Evolutionary conservation across 2,329 filamentous ascomycete species (phyloP).

Genomic region (Sporothrix schenckii): DNA sequence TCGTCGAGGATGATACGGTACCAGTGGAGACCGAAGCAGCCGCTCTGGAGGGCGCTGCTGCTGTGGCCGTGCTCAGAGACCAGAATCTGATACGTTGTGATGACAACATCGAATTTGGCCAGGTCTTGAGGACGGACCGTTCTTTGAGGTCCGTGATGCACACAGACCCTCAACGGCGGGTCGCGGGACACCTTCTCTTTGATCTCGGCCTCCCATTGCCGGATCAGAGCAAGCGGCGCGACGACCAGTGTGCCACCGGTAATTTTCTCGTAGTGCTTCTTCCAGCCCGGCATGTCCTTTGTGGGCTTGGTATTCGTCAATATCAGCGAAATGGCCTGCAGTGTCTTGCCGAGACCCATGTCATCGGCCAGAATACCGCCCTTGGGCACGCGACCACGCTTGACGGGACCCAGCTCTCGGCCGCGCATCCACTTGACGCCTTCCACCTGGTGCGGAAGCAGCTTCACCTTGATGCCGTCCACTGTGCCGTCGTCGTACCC

Average conservation of each 20-base stretch:
- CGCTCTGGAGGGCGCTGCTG: conserved; percentile 68
- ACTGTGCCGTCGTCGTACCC: conserved; percentile 57
- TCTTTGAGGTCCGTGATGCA: conserved; percentile 87
- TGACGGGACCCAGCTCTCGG: conserved; percentile 83
- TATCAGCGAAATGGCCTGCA: conserved; percentile 89
- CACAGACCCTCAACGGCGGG: conserved; percentile 75
- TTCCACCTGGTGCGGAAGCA: conserved; percentile 91
- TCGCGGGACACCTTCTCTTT: conserved; percentile 71
- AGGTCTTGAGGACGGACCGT: conserved; percentile 78
- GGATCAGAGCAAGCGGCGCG: conserved; percentile 88
- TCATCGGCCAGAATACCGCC: conserved; percentile 96
- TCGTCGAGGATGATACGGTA: conserved; percentile 95
- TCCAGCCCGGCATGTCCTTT: conserved; percentile 61
- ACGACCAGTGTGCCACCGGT: conserved; percentile 87
- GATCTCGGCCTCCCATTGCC: conserved; percentile 96
- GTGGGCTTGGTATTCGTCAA: conserved; percentile 74
- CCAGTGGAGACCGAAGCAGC: conserved; percentile 91
- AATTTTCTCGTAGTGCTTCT: conserved; percentile 68
- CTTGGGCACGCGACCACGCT: conserved; percentile 79
- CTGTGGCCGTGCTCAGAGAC: conserved; percentile 84
- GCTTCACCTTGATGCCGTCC: conserved; percentile 80
- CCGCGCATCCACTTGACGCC: conserved; percentile 95
- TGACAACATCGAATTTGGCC: conserved; percentile 86
- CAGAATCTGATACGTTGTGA: conserved; percentile 95
- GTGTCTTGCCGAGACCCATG: conserved; percentile 95